phyloP scores from a whole-genome alignment of 2,329 filamentous ascomycete genomes.

The Ploettnerulaceae sp. region DNA sequence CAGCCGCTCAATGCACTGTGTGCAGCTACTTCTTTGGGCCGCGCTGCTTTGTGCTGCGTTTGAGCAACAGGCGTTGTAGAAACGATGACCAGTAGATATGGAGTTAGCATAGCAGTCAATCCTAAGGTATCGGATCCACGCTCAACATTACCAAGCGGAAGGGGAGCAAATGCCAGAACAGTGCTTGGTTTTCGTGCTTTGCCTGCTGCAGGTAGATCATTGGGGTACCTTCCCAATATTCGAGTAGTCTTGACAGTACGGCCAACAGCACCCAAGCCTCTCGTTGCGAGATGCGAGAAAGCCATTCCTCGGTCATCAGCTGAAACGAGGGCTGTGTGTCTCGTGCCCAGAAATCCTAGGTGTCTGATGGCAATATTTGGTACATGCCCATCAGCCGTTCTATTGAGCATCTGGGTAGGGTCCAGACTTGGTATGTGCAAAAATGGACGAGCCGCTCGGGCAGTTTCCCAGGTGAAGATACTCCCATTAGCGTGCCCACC shows the following conservation, averaged over 20 bases:
- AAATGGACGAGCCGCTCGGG: conserved; percentile 77
- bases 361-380: conserved; percentile 75
- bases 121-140: conserved; percentile 83
- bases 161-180: conserved; percentile 82
- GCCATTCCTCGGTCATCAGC: conserved; percentile 96
- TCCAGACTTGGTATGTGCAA: conserved; percentile 78
- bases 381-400: conserved; percentile 76
- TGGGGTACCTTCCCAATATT: conserved; percentile 86
- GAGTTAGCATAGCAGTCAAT: conserved; percentile 89
- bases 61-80: conserved; percentile 95
- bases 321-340: conserved; percentile 91
- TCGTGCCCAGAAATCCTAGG: conserved; percentile 88
- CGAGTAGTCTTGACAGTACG: conserved; percentile 84
- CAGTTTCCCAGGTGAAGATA: conserved; percentile 96
- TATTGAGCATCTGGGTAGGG: conserved; percentile 55
- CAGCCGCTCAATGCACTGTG: conserved; percentile 93
- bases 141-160: conserved; percentile 92
- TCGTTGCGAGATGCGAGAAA: conserved; percentile 91
- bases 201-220: conserved; percentile 53
- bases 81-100: conserved; percentile 92
- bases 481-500: conserved; percentile 84
- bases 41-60: conserved; percentile 88
- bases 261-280: conserved; percentile 81
- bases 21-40: conserved; percentile 84
- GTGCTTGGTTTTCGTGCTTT: conserved; percentile 85